Percentiles rank a stretch among this genome's conserved stretches.
These are phyloP conservation scores for Cucumis cinereus DNA, from an alignment of 306 rosid genomes.

Conservation along the genomic window DNA sequence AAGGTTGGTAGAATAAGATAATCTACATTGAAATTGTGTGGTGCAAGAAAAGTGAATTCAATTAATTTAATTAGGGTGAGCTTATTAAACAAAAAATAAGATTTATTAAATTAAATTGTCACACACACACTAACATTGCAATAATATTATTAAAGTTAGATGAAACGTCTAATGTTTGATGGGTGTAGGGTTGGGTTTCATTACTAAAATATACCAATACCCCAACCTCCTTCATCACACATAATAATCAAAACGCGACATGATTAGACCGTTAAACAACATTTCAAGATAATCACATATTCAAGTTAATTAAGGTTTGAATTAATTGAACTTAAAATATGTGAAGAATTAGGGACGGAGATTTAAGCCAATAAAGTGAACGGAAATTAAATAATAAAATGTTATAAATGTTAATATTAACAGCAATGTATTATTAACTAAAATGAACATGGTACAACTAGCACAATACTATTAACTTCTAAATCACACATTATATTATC, in stretches of 20 bases:
- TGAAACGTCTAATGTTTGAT: slow-evolving; percentile 33
- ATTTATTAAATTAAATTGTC: background rate
- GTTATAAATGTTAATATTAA: background rate
- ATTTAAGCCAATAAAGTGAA: background rate
- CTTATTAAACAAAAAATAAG: background rate
- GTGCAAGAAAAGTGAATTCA: background rate
- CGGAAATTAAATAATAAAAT: background rate
- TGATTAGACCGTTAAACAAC: background rate
- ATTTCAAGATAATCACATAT: background rate
- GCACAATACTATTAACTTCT: too few species aligned
- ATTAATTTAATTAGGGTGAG: background rate
- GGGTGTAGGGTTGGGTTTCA: slow-evolving; percentile 34
- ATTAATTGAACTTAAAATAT: background rate
- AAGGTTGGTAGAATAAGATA: background rate
- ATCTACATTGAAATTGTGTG: background rate
- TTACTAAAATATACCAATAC: background rate
- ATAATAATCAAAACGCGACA: background rate
- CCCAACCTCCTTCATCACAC: background rate
- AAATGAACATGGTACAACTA: too few species aligned
- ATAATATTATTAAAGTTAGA: slow-evolving; percentile 10
- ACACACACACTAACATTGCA: background rate
- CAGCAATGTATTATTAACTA: too few species aligned
- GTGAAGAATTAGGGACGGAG: background rate
- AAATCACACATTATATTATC: too few species aligned
- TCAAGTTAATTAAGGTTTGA: background rate